Evolutionary conservation across 2,329 filamentous ascomycete genomes (phyloP).

Genomic region (Aspergillus candidus): DNA sequence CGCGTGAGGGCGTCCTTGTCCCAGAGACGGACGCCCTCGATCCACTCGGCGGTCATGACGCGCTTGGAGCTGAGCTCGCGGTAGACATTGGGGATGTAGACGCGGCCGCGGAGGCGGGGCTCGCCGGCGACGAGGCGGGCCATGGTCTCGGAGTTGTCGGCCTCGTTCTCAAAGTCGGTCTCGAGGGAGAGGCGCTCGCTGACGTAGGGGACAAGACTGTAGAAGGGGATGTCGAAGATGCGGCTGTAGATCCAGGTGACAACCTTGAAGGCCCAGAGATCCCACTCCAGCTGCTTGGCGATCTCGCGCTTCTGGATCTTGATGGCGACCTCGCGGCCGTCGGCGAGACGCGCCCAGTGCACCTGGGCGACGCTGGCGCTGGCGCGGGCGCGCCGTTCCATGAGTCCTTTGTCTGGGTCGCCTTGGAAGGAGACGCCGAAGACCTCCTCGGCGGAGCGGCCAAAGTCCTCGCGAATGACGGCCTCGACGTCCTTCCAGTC

Average conservation of each 20-base stretch:
- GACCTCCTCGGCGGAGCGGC: slow-evolving; percentile 75
- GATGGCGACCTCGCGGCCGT: slow-evolving; percentile 87
- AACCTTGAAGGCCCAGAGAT: slow-evolving; percentile 92
- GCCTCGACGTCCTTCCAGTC: slow-evolving; percentile 76
- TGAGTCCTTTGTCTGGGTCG: slow-evolving; percentile 56
- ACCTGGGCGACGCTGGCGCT: slow-evolving; percentile 95
- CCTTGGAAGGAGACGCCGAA: slow-evolving; percentile 81
- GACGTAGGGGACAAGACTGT: slow-evolving; percentile 86
- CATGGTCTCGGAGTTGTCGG: slow-evolving; percentile 82
- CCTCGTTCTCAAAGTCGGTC: slow-evolving; percentile 91
- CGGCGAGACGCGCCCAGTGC: slow-evolving; percentile 80
- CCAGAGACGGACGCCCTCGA: slow-evolving; percentile 89
- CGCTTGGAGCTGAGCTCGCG: slow-evolving; percentile 73
- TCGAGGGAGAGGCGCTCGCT: slow-evolving; percentile 86
- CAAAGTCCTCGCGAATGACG: slow-evolving; percentile 85
- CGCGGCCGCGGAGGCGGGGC: slow-evolving; percentile 66
- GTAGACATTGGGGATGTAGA: slow-evolving; percentile 85
- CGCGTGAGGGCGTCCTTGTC: slow-evolving; percentile 76
- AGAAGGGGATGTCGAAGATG: slow-evolving; percentile 90
- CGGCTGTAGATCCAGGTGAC: slow-evolving; percentile 76
- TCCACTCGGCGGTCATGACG: slow-evolving; percentile 94
- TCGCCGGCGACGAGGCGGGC: slow-evolving; percentile 67
- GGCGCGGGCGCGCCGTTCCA: slow-evolving; percentile 63
- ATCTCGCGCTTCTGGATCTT: slow-evolving; percentile 98
- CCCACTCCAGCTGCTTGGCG: slow-evolving; percentile 82